These are phyloP conservation scores for Diatrype stigma DNA, from an alignment of 2,329 filamentous ascomycete genomes.

Conservation along the genomic window DNA sequence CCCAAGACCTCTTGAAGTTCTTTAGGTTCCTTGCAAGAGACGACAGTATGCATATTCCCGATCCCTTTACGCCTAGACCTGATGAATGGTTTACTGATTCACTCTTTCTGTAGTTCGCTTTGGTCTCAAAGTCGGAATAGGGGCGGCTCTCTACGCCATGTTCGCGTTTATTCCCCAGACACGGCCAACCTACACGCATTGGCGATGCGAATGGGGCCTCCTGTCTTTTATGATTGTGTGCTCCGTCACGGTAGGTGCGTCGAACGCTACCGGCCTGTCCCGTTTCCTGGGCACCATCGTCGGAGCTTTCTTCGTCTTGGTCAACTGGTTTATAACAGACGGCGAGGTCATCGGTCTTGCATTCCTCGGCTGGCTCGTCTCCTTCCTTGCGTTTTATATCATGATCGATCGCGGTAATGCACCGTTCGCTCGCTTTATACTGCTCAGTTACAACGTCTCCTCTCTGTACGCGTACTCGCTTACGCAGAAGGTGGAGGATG, in stretches of 20 bases:
- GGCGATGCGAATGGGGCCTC: conserved; percentile 95
- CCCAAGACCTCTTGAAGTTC: conserved; percentile 41
- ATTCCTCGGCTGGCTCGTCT: conserved; percentile 76
- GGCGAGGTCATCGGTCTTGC: conserved; percentile 74
- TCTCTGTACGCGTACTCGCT: conserved; percentile 92
- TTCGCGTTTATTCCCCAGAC: conserved; percentile 80
- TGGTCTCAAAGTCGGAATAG: conserved; percentile 88
- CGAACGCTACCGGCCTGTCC: conserved; percentile 85
- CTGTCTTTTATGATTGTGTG: conserved; percentile 98
- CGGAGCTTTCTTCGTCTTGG: conserved; percentile 69
- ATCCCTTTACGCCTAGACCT: neutral
- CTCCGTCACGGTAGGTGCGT: conserved; percentile 93
- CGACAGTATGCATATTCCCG: conserved; percentile 38
- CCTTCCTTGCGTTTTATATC: conserved; percentile 82
- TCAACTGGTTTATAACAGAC: conserved; percentile 72
- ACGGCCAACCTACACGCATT: conserved; percentile 75
- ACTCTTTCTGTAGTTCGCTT: conserved; percentile 52
- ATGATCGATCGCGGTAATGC: conserved; percentile 81
- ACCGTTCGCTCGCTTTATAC: conserved; percentile 86
- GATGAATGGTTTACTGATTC: conserved; percentile 16
- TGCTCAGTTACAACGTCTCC: conserved; percentile 94
- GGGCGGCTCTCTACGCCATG: conserved; percentile 82
- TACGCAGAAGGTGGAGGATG: conserved; percentile 71
- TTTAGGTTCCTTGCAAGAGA: conserved; percentile 49
- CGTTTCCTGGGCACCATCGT: conserved; percentile 83